Base-by-base conservation (phyloP, 2,329 filamentous ascomycete species). In the Penicillium sp. region DNA sequence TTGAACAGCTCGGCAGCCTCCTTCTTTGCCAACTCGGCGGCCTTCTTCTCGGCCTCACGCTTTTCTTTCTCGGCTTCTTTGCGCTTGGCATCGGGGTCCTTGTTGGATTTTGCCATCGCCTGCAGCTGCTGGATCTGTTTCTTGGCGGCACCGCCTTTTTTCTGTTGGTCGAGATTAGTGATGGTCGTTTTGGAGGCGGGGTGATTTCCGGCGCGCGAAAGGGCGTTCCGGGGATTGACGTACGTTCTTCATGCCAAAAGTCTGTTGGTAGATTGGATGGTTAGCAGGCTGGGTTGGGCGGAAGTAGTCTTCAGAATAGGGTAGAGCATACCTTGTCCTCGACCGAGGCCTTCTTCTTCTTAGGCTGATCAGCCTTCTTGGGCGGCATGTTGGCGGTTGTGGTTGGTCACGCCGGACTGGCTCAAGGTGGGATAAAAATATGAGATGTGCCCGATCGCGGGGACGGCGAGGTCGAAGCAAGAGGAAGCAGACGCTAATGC, bases 241-340 rank as follows among this genome's bases (percentile, higher is more conserved):
- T 78, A 83, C 82, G 76, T 99, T 99, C 82, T 99, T 99, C 95
- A 99, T 98, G 71, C 95, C 95, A 84, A 99, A 99, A 51, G 95
- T 96, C 82, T 84, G 60, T 49, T 25, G n/a, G 50, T 10, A 43
- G 38, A 47, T 34, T 55, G 11, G 59, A 52, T 45, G 47, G 58
- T 71, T 57, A 72, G 67, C 59, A 47, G 47, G 56, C 20, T 48
- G 38, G 20, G 39, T 31, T 25, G 42, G 17, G 8, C n/a, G 6
- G 41, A 15, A 20, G 28, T 31, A 45, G 47, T 17, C 49, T 62
- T 25, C 43, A 56, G 67, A 2, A 63, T 57, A 34, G 51, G 45
- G 61, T 8, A 50, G 47, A 22, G 65, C 75, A 63, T 63, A 82
- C 81, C 79, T 94, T 95, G 83, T 99, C 95, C 64, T 95, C 92